Base-by-base conservation (phyloP, 1,139 yeast genomes). In the Hyphopichia wangnamkhiaoensis region DNA sequence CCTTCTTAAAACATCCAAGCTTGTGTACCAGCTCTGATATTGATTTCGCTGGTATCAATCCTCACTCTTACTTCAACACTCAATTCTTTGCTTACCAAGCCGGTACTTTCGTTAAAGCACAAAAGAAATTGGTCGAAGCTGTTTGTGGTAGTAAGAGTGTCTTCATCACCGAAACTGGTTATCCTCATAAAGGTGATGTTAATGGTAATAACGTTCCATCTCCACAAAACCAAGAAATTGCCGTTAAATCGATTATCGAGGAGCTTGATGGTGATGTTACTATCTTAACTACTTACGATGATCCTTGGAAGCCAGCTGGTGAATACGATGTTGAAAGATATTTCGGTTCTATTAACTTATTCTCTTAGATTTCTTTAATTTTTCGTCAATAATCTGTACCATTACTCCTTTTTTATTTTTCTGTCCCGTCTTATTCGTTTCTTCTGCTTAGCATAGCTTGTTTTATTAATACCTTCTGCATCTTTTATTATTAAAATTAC, bases 221-320 rank as follows among this genome's bases (percentile, higher is more conserved):
- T 27, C 57, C 64, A 3, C 85, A 59, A 7, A 89, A 89, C 65
- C 97, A 90, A 68, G 58, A 63, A 42, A 68, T 71, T 39, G 96
- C 96, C 8, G 73, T 90, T 40, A 62, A 71, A 43, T 65, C 80
- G 21, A 80, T 87, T 33, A 63, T 88, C 37, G 67, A 76, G 19
- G 74, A 70, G 34, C 65, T 83, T 37, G 79, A 80, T 34, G 70
- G 77, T 34, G 80, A 82, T 35, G 79, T 80, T 35, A 84, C 91
- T 4, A 77, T 90, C 45, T 73, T 90, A 53, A 80, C 95, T 15
- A 80, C 90, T 13, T 88, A 64, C 62, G 72, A 90, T 56, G 97
- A 90, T 59, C 72, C 63, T 63, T 90, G 97, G 97, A 90, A 90
- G 61, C 54, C 60, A n/a, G 91, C 96, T 21, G 97, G 97, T 42